Evolutionary conservation across 345 rosid species (phyloP).

Genomic region (Isatis tinctoria): DNA sequence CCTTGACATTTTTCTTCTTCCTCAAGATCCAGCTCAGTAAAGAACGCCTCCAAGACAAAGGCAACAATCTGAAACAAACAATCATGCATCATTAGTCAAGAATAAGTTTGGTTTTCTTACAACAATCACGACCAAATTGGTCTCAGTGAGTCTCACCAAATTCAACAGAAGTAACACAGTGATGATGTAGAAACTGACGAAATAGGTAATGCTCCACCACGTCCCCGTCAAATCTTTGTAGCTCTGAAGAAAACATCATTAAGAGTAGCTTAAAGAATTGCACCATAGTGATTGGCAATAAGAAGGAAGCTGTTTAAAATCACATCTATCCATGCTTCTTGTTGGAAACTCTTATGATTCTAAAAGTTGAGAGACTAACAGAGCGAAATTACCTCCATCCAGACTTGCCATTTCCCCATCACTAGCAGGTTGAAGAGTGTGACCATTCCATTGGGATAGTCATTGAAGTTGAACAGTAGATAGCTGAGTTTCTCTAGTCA

Average conservation of each 20-base stretch:
- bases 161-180: constrained; percentile 79
- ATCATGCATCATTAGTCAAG: background rate
- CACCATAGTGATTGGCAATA: background rate
- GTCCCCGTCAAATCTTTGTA: constrained; percentile 79
- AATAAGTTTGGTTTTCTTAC: background rate
- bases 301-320: constrained; percentile 2
- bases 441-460: constrained; percentile 98
- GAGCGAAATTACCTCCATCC: constrained; percentile 75
- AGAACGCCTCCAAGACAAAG: constrained; percentile 98
- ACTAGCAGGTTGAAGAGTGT: constrained; percentile 92
- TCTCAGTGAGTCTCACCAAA: constrained; percentile 56
- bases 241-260: constrained; percentile 50
- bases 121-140: background rate
- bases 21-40: constrained; percentile 91
- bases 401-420: constrained; percentile 85
- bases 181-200: constrained; percentile 87
- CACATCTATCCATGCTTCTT: constrained; percentile 12
- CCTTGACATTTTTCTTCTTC: constrained; percentile 49
- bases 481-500: constrained; percentile 58
- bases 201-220: constrained; percentile 70
- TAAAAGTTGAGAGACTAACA: background rate
- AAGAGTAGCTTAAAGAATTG: background rate
- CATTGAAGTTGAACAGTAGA: constrained; percentile 84
- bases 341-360: background rate
- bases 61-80: constrained; percentile 67